Percentiles rank a stretch among this genome's conserved stretches.
Conservation (phyloP, 2,329 filamentous ascomycete genomes). For the Cryphonectria parasitica region DNA sequence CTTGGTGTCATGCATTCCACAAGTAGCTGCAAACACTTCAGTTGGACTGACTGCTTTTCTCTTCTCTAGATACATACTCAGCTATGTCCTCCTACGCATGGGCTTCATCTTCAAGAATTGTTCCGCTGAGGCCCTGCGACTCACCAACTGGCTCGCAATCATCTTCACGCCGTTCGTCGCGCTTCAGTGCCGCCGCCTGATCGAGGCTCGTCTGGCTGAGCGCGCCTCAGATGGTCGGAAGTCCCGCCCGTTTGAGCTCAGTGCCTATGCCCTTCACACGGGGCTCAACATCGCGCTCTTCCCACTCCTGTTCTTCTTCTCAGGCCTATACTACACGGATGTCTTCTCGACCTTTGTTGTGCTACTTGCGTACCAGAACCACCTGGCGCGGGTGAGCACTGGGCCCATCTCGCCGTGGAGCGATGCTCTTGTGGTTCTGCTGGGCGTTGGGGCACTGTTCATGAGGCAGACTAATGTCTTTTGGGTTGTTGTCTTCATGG, state of each 20-base stretch:
- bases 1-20: constrained; percentile 31
- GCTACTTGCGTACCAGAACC: constrained; percentile 67
- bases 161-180: constrained; percentile 50
- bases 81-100: constrained; percentile 43
- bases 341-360: constrained; percentile 79
- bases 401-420: constrained; percentile 39
- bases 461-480: constrained; percentile 98
- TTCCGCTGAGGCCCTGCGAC: constrained; percentile 49
- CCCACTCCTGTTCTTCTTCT: constrained; percentile 94
- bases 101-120: constrained; percentile 38
- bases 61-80: constrained; percentile 50
- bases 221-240: constrained; percentile 30
- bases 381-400: constrained; percentile 49
- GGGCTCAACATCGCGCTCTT: constrained; percentile 84
- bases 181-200: constrained; percentile 55
- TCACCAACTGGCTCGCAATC: constrained; percentile 52
- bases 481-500: constrained; percentile 83
- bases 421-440: constrained; percentile 50
- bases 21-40: background rate
- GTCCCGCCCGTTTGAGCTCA: constrained; percentile 34
- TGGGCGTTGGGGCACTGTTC: constrained; percentile 69
- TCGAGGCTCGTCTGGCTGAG: constrained; percentile 49
- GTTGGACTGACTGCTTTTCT: constrained; percentile 31
- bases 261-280: constrained; percentile 57
- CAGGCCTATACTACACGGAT: constrained; percentile 93